Percentiles rank a stretch among this genome's conserved stretches.
These are phyloP conservation scores for Aspergillus spinulosporus DNA, from an alignment of 2,329 filamentous ascomycete genomes.

Conservation along the genomic window DNA sequence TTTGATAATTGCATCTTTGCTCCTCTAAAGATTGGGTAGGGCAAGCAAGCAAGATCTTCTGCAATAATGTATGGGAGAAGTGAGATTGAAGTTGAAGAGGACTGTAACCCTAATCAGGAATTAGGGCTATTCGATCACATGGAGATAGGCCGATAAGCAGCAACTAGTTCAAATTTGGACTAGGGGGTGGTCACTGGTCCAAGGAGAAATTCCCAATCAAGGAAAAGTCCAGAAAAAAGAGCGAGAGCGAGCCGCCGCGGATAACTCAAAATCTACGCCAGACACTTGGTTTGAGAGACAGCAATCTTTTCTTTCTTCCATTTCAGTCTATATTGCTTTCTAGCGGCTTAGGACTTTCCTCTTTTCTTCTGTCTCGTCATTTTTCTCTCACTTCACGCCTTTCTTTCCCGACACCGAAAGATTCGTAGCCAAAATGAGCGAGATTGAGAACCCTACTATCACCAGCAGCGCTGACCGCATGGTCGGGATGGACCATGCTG, in stretches of 20 bases:
- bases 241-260: conserved; percentile 7
- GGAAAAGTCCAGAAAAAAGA: conserved; percentile 33
- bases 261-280: conserved; percentile 13
- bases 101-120: conserved; percentile 26
- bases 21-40: not conserved
- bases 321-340: conserved; percentile 5
- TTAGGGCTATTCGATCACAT: conserved; percentile 29
- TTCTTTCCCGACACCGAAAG: conserved; percentile 1
- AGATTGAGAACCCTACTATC: conserved; percentile 26
- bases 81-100: not conserved
- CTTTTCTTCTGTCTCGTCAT: too few relatives aligned
- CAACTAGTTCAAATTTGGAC: conserved; percentile 6
- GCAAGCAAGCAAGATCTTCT: conserved; percentile 8
- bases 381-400: not conserved
- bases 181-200: conserved; percentile 21
- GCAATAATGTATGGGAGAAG: not conserved
- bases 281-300: not conserved
- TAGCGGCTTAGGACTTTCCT: not conserved
- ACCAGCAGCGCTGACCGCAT: conserved; percentile 47
- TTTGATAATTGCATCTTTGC: too few relatives aligned
- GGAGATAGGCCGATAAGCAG: conserved; percentile 9
- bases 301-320: conserved; percentile 14
- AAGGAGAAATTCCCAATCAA: conserved; percentile 32
- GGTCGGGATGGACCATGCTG: conserved; percentile 77
- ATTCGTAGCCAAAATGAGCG: conserved; percentile 32